Conservation (phyloP, 331 rosid genomes). For the Prunus yedoensis region DNA sequence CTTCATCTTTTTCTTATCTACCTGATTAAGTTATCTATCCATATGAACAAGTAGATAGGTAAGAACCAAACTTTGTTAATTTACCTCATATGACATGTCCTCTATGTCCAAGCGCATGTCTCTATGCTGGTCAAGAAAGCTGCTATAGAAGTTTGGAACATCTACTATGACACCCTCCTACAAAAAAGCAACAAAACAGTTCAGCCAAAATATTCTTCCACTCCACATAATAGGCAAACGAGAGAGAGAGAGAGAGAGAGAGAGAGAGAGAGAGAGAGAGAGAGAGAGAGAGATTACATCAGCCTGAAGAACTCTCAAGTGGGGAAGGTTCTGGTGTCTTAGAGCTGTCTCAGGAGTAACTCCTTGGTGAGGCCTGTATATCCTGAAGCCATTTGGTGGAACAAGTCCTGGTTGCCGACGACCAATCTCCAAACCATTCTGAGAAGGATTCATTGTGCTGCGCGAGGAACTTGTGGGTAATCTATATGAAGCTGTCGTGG, state of each 20-base stretch:
- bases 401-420: slow-evolving; percentile 55
- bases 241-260: no score
- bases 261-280: no score
- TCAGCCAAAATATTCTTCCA: slow-evolving; percentile 9
- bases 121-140: slow-evolving; percentile 65
- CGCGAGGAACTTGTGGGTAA: slow-evolving; percentile 60
- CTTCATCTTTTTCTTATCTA: slow-evolving; percentile 2
- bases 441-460: slow-evolving; percentile 46
- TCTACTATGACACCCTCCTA: slow-evolving; percentile 90
- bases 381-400: slow-evolving; percentile 58
- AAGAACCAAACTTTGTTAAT: slow-evolving; percentile 16
- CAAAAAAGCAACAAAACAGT: slow-evolving; percentile 20
- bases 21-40: not conserved
- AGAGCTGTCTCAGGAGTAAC: slow-evolving; percentile 48
- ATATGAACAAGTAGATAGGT: not conserved
- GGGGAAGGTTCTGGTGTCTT: slow-evolving; percentile 63
- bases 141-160: slow-evolving; percentile 52
- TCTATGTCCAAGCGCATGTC: slow-evolving; percentile 98
- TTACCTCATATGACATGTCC: slow-evolving; percentile 95
- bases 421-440: slow-evolving; percentile 61
- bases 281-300: slow-evolving; percentile 53
- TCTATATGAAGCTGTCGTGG: slow-evolving; percentile 62
- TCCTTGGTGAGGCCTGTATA: slow-evolving; percentile 62
- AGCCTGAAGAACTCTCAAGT: slow-evolving; percentile 64
- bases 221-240: slow-evolving; percentile 2